phyloP scores from a whole-genome alignment of 2,329 filamentous ascomycete species.

The Leptographium wingfieldii region DNA sequence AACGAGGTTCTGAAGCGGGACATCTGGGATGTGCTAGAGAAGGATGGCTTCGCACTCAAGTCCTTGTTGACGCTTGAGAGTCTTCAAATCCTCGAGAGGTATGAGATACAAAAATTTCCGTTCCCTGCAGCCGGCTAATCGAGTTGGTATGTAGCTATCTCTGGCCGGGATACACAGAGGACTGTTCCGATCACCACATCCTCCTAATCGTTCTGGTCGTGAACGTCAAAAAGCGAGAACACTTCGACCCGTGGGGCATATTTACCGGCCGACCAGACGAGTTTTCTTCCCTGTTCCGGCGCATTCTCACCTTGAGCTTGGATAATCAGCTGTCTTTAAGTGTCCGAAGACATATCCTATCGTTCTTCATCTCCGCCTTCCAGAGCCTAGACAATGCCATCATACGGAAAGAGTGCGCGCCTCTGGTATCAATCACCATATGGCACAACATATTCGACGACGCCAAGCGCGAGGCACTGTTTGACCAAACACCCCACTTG shows the following conservation, averaged over 20 bases:
- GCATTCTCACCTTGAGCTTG: slow-evolving; percentile 75
- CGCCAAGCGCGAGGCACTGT: slow-evolving; percentile 54
- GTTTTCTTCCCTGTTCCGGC: slow-evolving; percentile 81
- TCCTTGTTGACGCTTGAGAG: slow-evolving; percentile 77
- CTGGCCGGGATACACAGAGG: slow-evolving; percentile 84
- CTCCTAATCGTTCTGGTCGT: slow-evolving; percentile 74
- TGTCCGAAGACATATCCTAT: slow-evolving; percentile 71
- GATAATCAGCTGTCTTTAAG: slow-evolving; percentile 52
- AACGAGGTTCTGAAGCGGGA: slow-evolving; percentile 76
- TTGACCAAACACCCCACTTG: slow-evolving; percentile 62
- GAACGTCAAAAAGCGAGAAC: slow-evolving; percentile 80
- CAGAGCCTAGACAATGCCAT: slow-evolving; percentile 83
- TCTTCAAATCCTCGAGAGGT: slow-evolving; percentile 79
- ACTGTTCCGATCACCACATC: slow-evolving; percentile 84
- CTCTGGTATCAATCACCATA: slow-evolving; percentile 83
- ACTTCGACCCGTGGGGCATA: slow-evolving; percentile 74
- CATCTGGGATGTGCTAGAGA: slow-evolving; percentile 81
- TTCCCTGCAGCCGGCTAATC: not conserved
- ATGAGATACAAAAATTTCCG: slow-evolving; percentile 12
- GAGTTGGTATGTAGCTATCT: slow-evolving; percentile 51
- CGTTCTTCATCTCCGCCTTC: slow-evolving; percentile 82
- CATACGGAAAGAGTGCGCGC: slow-evolving; percentile 91
- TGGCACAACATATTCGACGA: slow-evolving; percentile 90
- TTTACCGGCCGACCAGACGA: slow-evolving; percentile 67
- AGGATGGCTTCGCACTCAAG: slow-evolving; percentile 63